Conservation (phyloP, 257 asterid genomes). For the Primulina tabacum region DNA sequence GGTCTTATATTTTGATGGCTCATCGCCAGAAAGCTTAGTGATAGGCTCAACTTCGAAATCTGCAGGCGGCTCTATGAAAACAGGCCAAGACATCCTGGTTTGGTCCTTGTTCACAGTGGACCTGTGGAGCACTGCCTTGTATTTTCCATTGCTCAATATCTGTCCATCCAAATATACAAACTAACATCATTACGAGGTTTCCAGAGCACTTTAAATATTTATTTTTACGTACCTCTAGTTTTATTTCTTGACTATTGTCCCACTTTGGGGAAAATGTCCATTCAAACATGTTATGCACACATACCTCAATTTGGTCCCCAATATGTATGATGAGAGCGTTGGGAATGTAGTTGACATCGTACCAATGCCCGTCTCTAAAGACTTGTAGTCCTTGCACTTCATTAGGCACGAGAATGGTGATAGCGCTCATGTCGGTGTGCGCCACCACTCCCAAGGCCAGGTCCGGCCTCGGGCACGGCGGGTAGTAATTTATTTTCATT, state of each 20-base stretch:
- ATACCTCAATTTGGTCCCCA: conserved; percentile 90
- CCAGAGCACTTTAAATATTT: too few relatives aligned
- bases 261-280: background rate
- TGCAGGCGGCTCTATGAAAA: conserved; percentile 68
- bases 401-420: conserved; percentile 78
- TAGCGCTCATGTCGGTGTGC: conserved; percentile 74
- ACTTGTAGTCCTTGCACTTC: conserved; percentile 90
- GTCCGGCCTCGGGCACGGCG: conserved; percentile 91
- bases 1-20: conserved; percentile 54
- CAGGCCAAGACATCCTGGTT: conserved; percentile 85
- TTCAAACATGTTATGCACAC: background rate
- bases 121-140: conserved; percentile 59
- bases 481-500: conserved; percentile 79
- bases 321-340: conserved; percentile 80
- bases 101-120: conserved; percentile 58
- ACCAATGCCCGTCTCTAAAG: conserved; percentile 60
- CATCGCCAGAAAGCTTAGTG: conserved; percentile 40
- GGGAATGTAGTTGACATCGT: conserved; percentile 71
- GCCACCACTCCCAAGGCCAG: conserved; percentile 86
- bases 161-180: background rate
- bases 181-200: background rate
- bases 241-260: too few relatives aligned
- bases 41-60: conserved; percentile 62
- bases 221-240: too few relatives aligned
- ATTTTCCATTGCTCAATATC: conserved; percentile 76